Evolutionary conservation across 176 grass and related monocot genomes (phyloP).

Genomic region (Typha latifolia): DNA sequence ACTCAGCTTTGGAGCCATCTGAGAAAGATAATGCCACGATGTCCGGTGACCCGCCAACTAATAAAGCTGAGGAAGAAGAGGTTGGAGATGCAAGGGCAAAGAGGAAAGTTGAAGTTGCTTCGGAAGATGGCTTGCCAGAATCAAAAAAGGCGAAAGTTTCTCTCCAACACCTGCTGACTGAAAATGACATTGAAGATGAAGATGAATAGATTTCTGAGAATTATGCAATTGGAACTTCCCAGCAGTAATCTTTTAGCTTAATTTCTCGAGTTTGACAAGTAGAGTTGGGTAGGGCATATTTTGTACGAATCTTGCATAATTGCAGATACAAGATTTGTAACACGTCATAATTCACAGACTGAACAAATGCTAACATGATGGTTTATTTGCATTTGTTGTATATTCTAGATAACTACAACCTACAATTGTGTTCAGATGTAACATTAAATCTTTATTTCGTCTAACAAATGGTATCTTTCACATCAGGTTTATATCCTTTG

Average conservation of each 20-base stretch:
- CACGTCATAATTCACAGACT: background rate
- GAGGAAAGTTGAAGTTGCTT: conserved; percentile 40
- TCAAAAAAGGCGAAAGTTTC: conserved; percentile 68
- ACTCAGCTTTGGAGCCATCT: conserved; percentile 7
- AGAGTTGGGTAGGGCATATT: background rate
- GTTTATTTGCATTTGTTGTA: too few relatives aligned
- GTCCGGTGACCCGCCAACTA: conserved; percentile 12
- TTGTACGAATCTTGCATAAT: background rate
- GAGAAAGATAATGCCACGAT: conserved; percentile 11
- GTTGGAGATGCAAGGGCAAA: conserved; percentile 38
- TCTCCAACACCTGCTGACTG: conserved; percentile 60
- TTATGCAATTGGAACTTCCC: background rate
- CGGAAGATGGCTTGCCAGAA: conserved; percentile 1
- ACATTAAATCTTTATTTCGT: too few relatives aligned
- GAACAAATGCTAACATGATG: too few relatives aligned
- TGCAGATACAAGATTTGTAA: background rate
- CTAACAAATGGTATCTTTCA: too few relatives aligned
- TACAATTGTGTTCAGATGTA: too few relatives aligned
- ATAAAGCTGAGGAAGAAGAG: conserved; percentile 18
- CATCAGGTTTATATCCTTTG: too few relatives aligned
- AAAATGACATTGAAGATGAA: conserved; percentile 51
- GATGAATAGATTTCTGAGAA: conserved; percentile 11
- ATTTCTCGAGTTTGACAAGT: background rate
- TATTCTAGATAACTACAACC: too few relatives aligned
- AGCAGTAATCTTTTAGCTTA: background rate